Evolutionary conservation across 1,284 basidiomycete genomes (phyloP).

Genomic region (Xerocomus nothofagi): DNA sequence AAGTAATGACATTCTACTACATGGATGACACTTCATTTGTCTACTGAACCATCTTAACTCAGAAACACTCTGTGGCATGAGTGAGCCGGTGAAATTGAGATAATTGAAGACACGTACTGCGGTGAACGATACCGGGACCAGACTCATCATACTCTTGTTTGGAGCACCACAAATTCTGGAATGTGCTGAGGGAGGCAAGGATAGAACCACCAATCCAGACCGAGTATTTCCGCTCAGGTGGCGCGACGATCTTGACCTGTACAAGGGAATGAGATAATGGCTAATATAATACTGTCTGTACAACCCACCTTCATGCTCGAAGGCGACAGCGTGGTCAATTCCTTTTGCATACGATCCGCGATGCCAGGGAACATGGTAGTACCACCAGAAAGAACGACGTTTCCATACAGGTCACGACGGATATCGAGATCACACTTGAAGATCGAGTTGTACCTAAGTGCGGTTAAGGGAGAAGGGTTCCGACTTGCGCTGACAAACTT

Average conservation of each 20-base stretch:
- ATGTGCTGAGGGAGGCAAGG: constrained; percentile 91
- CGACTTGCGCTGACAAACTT: constrained; percentile 28
- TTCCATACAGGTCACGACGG: constrained; percentile 89
- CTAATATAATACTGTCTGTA: not conserved
- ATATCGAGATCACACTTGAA: constrained; percentile 81
- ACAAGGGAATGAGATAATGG: constrained; percentile 8
- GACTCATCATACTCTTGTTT: constrained; percentile 93
- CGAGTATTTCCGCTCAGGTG: constrained; percentile 91
- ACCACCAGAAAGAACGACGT: constrained; percentile 94
- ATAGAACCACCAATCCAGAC: constrained; percentile 99
- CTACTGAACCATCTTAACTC: constrained; percentile 22
- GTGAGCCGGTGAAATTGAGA: not conserved
- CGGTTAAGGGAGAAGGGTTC: constrained; percentile 7
- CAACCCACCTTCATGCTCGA: constrained; percentile 82
- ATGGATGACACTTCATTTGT: constrained; percentile 22
- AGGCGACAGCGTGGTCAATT: constrained; percentile 83
- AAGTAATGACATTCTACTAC: constrained; percentile 31
- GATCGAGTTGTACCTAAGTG: constrained; percentile 80
- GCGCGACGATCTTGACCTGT: constrained; percentile 92
- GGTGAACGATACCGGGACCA: constrained; percentile 82
- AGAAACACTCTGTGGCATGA: constrained; percentile 36
- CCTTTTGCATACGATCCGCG: constrained; percentile 97
- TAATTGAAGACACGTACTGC: constrained; percentile 50
- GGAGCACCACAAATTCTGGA: constrained; percentile 93
- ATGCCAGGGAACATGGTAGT: constrained; percentile 99